Conservation (phyloP, 257 asterid genomes). For the Scutellaria minor region DNA sequence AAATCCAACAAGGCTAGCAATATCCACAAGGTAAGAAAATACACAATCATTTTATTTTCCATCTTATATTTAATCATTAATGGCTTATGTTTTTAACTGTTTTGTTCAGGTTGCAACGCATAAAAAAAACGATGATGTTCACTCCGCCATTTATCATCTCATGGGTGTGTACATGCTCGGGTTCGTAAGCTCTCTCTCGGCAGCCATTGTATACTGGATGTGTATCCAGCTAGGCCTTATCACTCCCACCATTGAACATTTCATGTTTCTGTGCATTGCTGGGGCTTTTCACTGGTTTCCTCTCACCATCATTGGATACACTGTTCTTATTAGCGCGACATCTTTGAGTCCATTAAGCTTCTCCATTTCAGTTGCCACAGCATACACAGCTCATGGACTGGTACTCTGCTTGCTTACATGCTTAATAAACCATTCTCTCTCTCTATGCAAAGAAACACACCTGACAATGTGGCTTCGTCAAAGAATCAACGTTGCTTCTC, state of each 20-base stretch:
- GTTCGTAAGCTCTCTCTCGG: conserved; percentile 59
- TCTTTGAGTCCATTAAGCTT: conserved; percentile 48
- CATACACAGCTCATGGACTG: conserved; percentile 70
- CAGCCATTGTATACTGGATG: conserved; percentile 57
- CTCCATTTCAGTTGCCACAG: conserved; percentile 50
- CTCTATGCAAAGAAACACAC: conserved; percentile 40
- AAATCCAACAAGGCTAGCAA: conserved; percentile 44
- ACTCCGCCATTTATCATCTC: conserved; percentile 50
- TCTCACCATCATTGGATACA: conserved; percentile 58
- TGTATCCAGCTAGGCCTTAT: conserved; percentile 42
- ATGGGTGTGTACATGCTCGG: conserved; percentile 71
- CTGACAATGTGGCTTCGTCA: conserved; percentile 63
- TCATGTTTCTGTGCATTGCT: conserved; percentile 57
- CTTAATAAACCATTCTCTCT: conserved; percentile 38
- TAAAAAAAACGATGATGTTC: conserved; percentile 31
- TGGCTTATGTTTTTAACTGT: neutral
- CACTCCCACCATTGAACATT: conserved; percentile 50
- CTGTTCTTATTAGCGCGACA: conserved; percentile 41
- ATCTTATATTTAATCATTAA: neutral
- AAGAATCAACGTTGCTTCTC: conserved; percentile 58
- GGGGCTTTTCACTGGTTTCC: conserved; percentile 92
- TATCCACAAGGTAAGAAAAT: conserved; percentile 44
- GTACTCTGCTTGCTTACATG: conserved; percentile 56
- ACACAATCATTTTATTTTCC: no score
- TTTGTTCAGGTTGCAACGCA: conserved; percentile 43